Conservation (phyloP, 2,329 filamentous ascomycete genomes). For the Colletotrichum coccodes region DNA sequence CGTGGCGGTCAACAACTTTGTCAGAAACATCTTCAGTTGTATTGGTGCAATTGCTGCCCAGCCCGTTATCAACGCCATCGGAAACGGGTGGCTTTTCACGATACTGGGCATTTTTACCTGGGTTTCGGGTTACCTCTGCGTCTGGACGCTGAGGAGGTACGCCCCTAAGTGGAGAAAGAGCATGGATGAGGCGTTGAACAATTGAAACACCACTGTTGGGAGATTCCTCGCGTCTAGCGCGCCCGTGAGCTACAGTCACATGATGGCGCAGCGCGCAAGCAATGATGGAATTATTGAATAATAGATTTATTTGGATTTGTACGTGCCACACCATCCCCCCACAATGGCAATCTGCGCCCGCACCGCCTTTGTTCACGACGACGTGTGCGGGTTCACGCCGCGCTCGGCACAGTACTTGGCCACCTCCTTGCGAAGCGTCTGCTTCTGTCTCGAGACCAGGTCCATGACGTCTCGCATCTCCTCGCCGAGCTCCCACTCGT, state of each 20-base stretch:
- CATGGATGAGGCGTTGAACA: slow-evolving; percentile 64
- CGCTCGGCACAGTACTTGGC: slow-evolving; percentile 78
- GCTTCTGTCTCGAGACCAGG: slow-evolving; percentile 68
- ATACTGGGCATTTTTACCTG: slow-evolving; percentile 63
- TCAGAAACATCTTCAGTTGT: slow-evolving; percentile 81
- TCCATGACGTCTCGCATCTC: slow-evolving; percentile 73
- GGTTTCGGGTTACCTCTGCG: slow-evolving; percentile 63
- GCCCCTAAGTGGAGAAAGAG: slow-evolving; percentile 70
- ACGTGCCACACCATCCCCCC: background rate
- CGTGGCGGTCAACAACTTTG: slow-evolving; percentile 84
- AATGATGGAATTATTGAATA: background rate
- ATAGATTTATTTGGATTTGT: background rate
- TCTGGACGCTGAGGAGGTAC: slow-evolving; percentile 70
- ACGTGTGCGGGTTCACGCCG: slow-evolving; percentile 43
- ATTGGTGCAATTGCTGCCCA: slow-evolving; percentile 76
- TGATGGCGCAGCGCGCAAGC: background rate
- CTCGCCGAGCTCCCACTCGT: slow-evolving; percentile 55
- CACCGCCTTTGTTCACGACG: slow-evolving; percentile 3
- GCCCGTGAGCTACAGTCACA: background rate
- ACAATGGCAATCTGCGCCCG: background rate
- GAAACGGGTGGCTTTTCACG: slow-evolving; percentile 82
- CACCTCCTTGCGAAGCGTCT: slow-evolving; percentile 77
- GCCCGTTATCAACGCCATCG: slow-evolving; percentile 76
- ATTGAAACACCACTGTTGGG: background rate
- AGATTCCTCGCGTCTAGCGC: background rate